phyloP scores from a whole-genome alignment of 2,329 filamentous ascomycete species.

The Pleoardoris graminearum region DNA sequence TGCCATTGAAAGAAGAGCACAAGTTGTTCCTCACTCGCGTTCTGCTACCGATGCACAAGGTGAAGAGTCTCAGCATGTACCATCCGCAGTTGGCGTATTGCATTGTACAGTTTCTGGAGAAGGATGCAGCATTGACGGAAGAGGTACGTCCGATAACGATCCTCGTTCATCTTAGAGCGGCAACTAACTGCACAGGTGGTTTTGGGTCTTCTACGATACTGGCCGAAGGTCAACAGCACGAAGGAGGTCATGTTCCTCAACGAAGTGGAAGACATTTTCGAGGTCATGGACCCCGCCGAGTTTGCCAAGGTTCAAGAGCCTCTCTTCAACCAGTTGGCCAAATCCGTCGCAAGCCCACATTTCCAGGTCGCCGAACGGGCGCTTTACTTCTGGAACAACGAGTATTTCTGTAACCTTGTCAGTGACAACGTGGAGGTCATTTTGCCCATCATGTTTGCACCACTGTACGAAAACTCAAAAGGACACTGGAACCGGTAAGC shows the following conservation, averaged over 20 bases:
- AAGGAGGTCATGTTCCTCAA: conserved; percentile 99
- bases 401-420: conserved; percentile 99
- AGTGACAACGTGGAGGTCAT: conserved; percentile 99
- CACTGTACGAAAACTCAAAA: conserved; percentile 97
- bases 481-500: conserved; percentile 96
- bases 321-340: conserved; percentile 94
- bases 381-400: conserved; percentile 99
- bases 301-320: conserved; percentile 99
- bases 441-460: conserved; percentile 98
- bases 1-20: conserved; percentile 97
- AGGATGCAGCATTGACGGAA: conserved; percentile 95
- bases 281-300: conserved; percentile 98
- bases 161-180: conserved; percentile 1
- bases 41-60: conserved; percentile 91
- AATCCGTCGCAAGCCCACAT: conserved; percentile 96
- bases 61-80: conserved; percentile 99
- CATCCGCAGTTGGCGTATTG: conserved; percentile 98
- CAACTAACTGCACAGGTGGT: conserved; percentile 67
- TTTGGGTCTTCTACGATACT: conserved; percentile 89
- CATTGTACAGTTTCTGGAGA: conserved; percentile 98
- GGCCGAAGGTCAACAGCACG: conserved; percentile 99
- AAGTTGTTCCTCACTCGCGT: conserved; percentile 96
- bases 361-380: conserved; percentile 98
- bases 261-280: conserved; percentile 98
- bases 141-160: conserved; percentile 63